Base-by-base conservation (phyloP, 2,329 filamentous ascomycete species). In the Colletotrichum orchidophilum region DNA sequence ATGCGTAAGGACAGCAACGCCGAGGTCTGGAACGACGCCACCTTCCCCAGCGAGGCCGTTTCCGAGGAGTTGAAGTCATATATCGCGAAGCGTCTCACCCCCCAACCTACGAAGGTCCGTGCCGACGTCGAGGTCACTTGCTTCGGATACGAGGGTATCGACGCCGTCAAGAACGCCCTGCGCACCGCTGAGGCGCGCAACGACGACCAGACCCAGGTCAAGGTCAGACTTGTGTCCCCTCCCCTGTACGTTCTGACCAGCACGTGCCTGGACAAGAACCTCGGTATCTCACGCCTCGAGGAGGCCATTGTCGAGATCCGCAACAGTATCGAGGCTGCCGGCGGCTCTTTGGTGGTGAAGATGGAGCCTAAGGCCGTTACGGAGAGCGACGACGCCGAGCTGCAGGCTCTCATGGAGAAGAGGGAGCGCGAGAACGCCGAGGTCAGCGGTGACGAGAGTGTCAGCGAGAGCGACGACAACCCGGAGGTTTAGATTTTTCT, bases 301-400 rank as follows among this genome's bases (percentile, higher is more conserved):
- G 92, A 94, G 79, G 94, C 96, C 21, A 99, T 99, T 77, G 87
- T 93, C 78, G 94, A 95, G 77, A 95, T 99, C 77, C 89, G 93
- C 77, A 88, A 86, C 79, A 95, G 88, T 82, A 99, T 99, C 80
- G 90, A 91, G 80, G 87, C 83, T 55, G 89, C 93, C 1, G 93
- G 93, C 64, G 96, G 96, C 73, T 91, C 90, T 79, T 93, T 96
- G 79, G 89, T 92, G 53, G 93, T 98, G 77, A 97, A 97, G 91
- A 99, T 99, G 96, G 95, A 96, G 78, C 96, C 96, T 76, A 98
- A 98, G 91, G 96, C 97, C 5, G 96, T 99, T 73, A 99, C 96
- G 1, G 97, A 98, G 88, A 97, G 95, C 82, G 97, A 99, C 78
- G 96, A 99, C 80, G 96, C 96, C 29, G 95, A 98, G 84, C 87